A percentile compares a stretch with the other conserved stretches of the same genome.
Evolutionary conservation across 2,329 filamentous ascomycete species (phyloP).

Genomic region (Lasiodiplodia citricola): DNA sequence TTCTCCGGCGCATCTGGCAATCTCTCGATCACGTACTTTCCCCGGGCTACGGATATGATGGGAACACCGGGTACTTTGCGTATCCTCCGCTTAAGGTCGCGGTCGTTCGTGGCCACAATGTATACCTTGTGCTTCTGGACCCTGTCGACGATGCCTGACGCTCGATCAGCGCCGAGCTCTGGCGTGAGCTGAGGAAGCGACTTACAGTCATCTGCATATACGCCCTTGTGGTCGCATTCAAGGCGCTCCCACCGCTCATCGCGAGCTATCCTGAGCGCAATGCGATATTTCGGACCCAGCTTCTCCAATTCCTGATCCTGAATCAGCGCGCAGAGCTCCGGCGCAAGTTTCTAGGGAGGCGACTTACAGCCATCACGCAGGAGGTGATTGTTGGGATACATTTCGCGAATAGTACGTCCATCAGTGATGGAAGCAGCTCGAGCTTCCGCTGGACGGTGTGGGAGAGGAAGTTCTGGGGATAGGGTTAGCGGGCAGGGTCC

Average conservation of each 20-base stretch:
- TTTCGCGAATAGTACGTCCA: conserved; percentile 93
- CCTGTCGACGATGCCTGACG: conserved; percentile 42
- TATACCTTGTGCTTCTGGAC: conserved; percentile 55
- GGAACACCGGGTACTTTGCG: conserved; percentile 70
- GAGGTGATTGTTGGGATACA: conserved; percentile 86
- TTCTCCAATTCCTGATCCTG: conserved; percentile 70
- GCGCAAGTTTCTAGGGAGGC: not conserved
- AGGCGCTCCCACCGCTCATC: conserved; percentile 88
- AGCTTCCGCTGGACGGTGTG: conserved; percentile 93
- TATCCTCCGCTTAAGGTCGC: conserved; percentile 37
- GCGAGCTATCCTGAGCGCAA: conserved; percentile 82
- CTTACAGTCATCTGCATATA: conserved; percentile 82
- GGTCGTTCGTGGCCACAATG: conserved; percentile 65
- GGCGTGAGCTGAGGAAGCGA: not conserved
- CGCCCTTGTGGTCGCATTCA: conserved; percentile 88
- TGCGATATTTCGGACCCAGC: conserved; percentile 82
- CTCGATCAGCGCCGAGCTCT: not conserved
- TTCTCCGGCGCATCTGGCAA: conserved; percentile 81
- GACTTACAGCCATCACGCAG: conserved; percentile 68
- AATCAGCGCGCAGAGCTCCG: not conserved
- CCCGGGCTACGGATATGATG: conserved; percentile 80
- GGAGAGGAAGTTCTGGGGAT: conserved; percentile 73
- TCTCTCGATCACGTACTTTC: conserved; percentile 94
- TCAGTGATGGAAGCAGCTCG: conserved; percentile 83
- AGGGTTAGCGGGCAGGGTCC: conserved; percentile 34